Conservation (phyloP, 1,284 basidiomycete species). For the Ganoderma resinaceum region DNA sequence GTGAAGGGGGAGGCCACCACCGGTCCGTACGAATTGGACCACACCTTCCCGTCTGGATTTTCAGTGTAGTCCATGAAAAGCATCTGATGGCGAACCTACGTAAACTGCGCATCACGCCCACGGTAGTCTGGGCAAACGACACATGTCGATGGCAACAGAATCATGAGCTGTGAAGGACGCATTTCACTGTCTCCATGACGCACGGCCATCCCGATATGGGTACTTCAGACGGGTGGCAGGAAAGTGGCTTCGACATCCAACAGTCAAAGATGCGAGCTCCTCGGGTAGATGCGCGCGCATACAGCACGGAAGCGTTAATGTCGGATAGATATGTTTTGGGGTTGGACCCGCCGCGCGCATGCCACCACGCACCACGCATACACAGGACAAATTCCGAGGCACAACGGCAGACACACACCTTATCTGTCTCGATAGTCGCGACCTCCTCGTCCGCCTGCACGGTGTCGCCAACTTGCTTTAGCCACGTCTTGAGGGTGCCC, state of each 20-base stretch:
- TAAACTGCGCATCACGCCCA: not conserved
- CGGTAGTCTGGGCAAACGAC: not conserved
- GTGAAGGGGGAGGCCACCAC: not conserved
- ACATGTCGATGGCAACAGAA: not conserved
- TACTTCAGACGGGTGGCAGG: not conserved
- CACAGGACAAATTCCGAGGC: not conserved
- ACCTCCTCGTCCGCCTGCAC: conserved; percentile 96
- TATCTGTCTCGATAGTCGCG: conserved; percentile 98
- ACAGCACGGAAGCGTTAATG: not conserved
- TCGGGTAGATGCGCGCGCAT: not conserved
- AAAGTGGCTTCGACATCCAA: not conserved
- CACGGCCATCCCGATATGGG: not conserved
- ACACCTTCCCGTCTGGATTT: not conserved
- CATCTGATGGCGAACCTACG: not conserved
- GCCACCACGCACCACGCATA: not conserved
- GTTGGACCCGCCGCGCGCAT: not conserved
- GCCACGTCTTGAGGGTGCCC: conserved; percentile 96
- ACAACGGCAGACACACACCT: conserved; percentile 59
- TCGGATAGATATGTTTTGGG: conserved; percentile 7
- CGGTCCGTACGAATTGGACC: no score
- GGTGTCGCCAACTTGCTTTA: conserved; percentile 92
- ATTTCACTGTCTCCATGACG: not conserved
- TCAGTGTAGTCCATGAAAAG: not conserved
- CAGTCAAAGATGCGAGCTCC: not conserved
- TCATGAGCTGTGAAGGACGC: not conserved